Evolutionary conservation across 1,284 basidiomycete species (phyloP), one percentile per base, ranked within the genome.

Genomic region (Irpex sp.): DNA sequence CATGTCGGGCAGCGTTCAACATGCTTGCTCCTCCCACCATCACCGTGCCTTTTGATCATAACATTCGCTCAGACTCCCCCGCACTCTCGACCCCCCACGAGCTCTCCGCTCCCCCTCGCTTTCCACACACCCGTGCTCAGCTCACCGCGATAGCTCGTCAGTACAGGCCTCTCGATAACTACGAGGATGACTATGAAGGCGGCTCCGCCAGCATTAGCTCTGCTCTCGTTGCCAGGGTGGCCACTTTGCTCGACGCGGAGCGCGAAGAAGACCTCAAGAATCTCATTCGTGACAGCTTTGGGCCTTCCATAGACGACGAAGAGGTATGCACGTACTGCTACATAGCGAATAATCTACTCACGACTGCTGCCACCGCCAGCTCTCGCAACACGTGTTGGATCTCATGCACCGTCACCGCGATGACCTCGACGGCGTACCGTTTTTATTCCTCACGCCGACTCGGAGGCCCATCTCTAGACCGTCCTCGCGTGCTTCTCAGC

Each of bases 401-500:
- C 81, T 94, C 64, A 93, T 94, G 92, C 92, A 94, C 75, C 90
- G 89, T 75, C 90, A 93, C 72, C 81, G 86, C 63, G 92, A 93
- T 78, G 92, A 94, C 73, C 77, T 89, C 56, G 88, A 89, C 50
- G 89, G 89, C 19, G 89, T 93, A 3, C 92, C 92, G 0, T 93
- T 94, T 71, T 77, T 91, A 59, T 91, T 90, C 75, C 79, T 93
- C 58, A 92, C 90, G 7, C 88, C 90, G 9, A 90, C 86, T 36
- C 84, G 89, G 65, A 85, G 90, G 49, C 92, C 90, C 17, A 83
- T 88, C 56, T 93, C 90, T 17, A 85, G 92, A 9, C 92, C 90
- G 31, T 93, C 92, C 37, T 94, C 91, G 59, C 83, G 91, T 61
- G 89, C 90, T 47, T 92, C 90, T 19, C 83, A 83, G 62, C 84